These are phyloP conservation scores for Celoporthe dispersa DNA, from an alignment of 2,329 filamentous ascomycete genomes.

Conservation along the genomic window DNA sequence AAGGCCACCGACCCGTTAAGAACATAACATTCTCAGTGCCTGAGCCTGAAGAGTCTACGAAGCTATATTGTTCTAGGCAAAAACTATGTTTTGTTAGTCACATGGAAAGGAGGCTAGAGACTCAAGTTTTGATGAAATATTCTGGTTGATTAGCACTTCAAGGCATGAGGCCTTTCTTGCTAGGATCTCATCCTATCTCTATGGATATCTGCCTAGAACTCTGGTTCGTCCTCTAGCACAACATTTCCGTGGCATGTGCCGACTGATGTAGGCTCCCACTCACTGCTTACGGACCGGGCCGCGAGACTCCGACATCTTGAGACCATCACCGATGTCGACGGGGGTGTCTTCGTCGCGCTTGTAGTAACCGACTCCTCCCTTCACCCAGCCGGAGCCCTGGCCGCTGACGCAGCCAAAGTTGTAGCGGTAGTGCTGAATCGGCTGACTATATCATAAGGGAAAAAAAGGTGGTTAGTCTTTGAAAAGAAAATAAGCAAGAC, in stretches of 20 bases:
- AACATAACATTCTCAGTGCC: background rate
- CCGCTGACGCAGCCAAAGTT: background rate
- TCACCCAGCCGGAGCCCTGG: background rate
- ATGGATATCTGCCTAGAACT: background rate
- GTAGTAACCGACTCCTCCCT: background rate
- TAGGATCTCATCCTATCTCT: background rate
- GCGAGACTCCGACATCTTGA: background rate
- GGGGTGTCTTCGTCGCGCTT: background rate
- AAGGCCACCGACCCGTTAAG: background rate
- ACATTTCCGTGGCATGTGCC: background rate
- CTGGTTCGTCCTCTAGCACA: background rate
- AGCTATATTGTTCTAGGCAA: background rate
- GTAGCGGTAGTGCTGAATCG: background rate
- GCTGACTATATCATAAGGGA: background rate
- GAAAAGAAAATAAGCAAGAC: background rate
- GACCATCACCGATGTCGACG: background rate
- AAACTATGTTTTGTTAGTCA: background rate
- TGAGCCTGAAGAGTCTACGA: background rate
- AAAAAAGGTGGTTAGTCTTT: background rate
- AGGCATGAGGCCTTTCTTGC: background rate
- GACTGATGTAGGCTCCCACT: background rate
- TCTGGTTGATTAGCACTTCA: background rate
- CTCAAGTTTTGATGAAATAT: background rate
- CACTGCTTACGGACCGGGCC: background rate
- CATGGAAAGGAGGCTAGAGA: background rate